Conservation (phyloP, 202 grass and related monocot species). For the Schoenoplectus tabernaemontani region DNA sequence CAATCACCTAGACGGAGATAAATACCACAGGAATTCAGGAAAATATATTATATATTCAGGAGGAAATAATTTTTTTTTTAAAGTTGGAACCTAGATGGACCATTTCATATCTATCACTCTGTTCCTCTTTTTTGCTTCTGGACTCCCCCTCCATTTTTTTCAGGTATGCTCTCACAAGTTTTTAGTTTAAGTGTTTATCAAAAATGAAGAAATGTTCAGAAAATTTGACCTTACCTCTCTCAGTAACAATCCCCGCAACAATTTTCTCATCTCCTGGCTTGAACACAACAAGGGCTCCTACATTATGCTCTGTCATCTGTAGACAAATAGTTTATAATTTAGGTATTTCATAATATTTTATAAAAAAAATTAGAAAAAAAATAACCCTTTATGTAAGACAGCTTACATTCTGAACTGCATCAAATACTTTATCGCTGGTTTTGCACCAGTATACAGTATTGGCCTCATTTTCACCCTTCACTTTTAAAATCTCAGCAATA, state of each 20-base stretch:
- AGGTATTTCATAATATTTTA: not conserved
- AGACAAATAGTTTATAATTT: not conserved
- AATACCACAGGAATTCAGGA: no score
- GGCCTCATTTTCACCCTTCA: constrained; percentile 54
- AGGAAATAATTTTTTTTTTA: no score
- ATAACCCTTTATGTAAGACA: not conserved
- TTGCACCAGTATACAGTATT: constrained; percentile 58
- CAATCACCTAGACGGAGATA: no score
- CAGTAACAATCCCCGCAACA: constrained; percentile 72
- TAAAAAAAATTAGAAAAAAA: not conserved
- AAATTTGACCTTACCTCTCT: constrained; percentile 49
- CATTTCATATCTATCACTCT: no score
- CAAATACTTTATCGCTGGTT: constrained; percentile 43
- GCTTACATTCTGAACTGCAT: constrained; percentile 62
- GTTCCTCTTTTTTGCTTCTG: no score
- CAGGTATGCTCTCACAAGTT: no score
- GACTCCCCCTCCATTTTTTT: no score
- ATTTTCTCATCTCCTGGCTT: constrained; percentile 65
- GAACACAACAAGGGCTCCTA: constrained; percentile 82
- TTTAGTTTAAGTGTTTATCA: no score
- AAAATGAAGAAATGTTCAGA: no score
- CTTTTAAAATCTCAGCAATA: constrained; percentile 58
- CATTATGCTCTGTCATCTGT: constrained; percentile 65
- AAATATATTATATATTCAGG: no score
- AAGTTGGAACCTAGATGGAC: no score